Base-by-base conservation (phyloP, 148 eudicot species). In the Linanthus parryae region DNA sequence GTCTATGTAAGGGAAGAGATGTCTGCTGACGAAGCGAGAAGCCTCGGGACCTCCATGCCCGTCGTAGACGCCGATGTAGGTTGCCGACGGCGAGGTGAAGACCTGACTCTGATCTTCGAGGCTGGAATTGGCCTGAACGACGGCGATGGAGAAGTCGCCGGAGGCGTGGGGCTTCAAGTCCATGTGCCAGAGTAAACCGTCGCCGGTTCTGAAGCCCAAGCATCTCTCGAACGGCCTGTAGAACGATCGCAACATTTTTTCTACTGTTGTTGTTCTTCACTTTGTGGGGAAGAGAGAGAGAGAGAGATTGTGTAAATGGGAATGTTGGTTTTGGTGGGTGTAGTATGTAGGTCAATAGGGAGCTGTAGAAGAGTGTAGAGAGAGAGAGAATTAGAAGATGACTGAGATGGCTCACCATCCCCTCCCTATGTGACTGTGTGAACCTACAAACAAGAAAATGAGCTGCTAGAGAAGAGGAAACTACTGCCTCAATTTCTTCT, bases 41-140 rank as follows among this genome's bases (percentile, higher is more conserved):
- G 94, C 84, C 48, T 84, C 80, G 15, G 84, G 82, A 16, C 94
- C 94, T 31, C 94, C 94, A 65, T 84, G 94, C 15, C 94, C 94
- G 38, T 84, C 85, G 50, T 75, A 84, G 29, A 84, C 85, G 23
- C 88, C 94, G 30, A 84, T 80, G 30, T 56, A 78, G 48, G 84
- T 81, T 24, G 82, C 69, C 18, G 70, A 65, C 22, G 88, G 79
- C 36, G 82, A 73, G 12, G 82, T 73, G 24, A 59, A 70, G 1
- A 84, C 94, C 42, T 81, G 88, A 39, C 57, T 72, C 47, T 84
- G 94, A 58, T 84, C 94, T 65, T 84, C 84, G 20, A 84, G 70
- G 23, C 26, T 53, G 5, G 82, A 73, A 78, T 84, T 84, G 0
- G 88, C 94, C 47, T 84, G 88, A 20, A 78, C 94, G 14, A 78